phyloP scores from a whole-genome alignment of 2,329 filamentous ascomycete species.

The Monilinia fructicola region DNA sequence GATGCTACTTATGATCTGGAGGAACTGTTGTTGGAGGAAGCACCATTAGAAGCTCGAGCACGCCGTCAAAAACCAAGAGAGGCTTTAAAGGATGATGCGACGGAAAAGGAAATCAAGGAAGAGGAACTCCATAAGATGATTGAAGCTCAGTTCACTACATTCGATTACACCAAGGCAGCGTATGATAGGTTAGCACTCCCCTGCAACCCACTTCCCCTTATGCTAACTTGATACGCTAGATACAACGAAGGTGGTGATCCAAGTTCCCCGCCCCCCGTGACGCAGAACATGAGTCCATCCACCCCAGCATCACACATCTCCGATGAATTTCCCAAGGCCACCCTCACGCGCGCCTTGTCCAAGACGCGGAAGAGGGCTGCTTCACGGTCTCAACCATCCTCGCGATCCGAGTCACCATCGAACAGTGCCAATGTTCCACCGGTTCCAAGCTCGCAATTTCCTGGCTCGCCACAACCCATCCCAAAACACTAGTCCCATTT shows the following conservation, averaged over 20 bases:
- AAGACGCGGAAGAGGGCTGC: constrained; percentile 10
- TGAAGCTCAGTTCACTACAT: constrained; percentile 88
- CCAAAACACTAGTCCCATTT: constrained; percentile 16
- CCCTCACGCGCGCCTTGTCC: constrained; percentile 15
- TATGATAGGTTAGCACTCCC: constrained; percentile 64
- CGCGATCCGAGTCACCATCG: constrained; percentile 36
- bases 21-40: constrained; percentile 89
- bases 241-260: constrained; percentile 41
- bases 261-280: constrained; percentile 28
- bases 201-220: constrained; percentile 22
- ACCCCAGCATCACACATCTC: constrained; percentile 22
- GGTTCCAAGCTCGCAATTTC: constrained; percentile 31
- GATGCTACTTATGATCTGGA: constrained; percentile 98
- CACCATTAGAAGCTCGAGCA: constrained; percentile 87
- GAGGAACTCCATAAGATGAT: constrained; percentile 94
- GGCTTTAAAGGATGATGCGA: constrained; percentile 88
- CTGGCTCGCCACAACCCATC: constrained; percentile 29
- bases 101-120: constrained; percentile 89
- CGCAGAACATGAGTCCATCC: constrained; percentile 27
- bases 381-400: constrained; percentile 36
- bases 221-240: constrained; percentile 34
- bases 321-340: constrained; percentile 22
- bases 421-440: constrained; percentile 30
- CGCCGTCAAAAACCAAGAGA: constrained; percentile 92
- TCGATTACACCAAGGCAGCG: constrained; percentile 85